Evolutionary conservation across 768 basidiomycete species (phyloP).

Genomic region (Trametes villosa): DNA sequence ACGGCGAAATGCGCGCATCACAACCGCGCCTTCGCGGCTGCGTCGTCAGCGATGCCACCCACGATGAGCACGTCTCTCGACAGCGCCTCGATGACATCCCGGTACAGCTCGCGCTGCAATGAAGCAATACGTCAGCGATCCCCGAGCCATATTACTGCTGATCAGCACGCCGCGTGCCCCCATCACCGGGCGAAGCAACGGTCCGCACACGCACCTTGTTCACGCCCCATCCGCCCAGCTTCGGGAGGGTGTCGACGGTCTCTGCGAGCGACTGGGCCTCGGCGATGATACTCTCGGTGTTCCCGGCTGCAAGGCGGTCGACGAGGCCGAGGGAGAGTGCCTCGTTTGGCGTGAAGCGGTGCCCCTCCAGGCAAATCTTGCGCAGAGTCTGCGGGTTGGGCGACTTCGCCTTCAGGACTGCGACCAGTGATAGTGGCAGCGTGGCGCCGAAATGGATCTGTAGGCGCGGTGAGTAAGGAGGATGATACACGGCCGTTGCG

Average conservation of each 20-base stretch:
- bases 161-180: neutral
- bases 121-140: conserved; percentile 8
- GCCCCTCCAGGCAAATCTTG: conserved; percentile 79
- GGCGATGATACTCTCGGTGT: conserved; percentile 60
- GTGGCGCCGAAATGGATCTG: conserved; percentile 84
- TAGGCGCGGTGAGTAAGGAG: too few species aligned
- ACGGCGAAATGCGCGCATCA: conserved; percentile 12
- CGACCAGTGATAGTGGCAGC: conserved; percentile 74
- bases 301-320: conserved; percentile 67
- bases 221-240: conserved; percentile 69
- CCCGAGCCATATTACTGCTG: too few species aligned
- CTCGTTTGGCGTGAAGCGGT: conserved; percentile 76
- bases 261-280: conserved; percentile 69
- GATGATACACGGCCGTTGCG: too few species aligned
- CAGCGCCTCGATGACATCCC: conserved; percentile 50
- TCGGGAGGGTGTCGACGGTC: conserved; percentile 52
- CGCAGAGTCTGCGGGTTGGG: conserved; percentile 61
- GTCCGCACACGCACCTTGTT: conserved; percentile 56
- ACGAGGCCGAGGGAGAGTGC: conserved; percentile 68
- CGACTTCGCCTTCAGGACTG: conserved; percentile 67
- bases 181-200: conserved; percentile 3
- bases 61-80: conserved; percentile 41
- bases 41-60: conserved; percentile 49
- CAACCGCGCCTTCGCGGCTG: conserved; percentile 52
- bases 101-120: conserved; percentile 57